Base-by-base conservation (phyloP, 208 protist species). In the Acanthamoeba triangularis region DNA sequence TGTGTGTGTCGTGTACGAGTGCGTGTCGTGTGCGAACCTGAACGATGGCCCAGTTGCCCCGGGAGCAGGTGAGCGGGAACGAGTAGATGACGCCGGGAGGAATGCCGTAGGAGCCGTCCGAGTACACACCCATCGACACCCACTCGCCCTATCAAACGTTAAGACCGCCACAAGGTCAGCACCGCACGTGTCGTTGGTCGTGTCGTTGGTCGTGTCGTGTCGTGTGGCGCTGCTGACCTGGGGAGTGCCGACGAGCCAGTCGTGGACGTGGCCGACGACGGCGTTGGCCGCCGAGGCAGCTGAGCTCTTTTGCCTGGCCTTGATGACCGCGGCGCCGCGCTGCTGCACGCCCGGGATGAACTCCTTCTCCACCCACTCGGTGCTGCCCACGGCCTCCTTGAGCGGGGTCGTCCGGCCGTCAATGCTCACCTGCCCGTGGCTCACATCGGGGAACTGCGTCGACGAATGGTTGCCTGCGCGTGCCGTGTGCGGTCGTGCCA, bases 391-490 rank as follows among this genome's bases (percentile, higher is more conserved):
- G 13, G 93, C 97, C 33, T 97, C 95, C 11, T 76, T 94, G 30
- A 98, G 97, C 16, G 97, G 96, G 59, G 95, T 84, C 35, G 97
- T 96, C 33, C 33, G n/a, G 30, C 76, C 93, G 30, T 52, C 87
- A 16, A 94, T 59, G 35, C 63, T 20, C 59, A 99, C 96, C 25
- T 84, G 96, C 28, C 98, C 99, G 93, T 97, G 98, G 85, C 96
- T 97, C 3, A 99, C 95, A 96, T 99, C 98, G 20, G 99, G 99
- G 80, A 99, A 98, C 88, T 99, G 98, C 16, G 98, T 99, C 11
- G 96, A 80, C 90, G 97, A 99, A 97, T 99, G 99, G 96, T 99
- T 99, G 95, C 99, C 99, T 99, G 99, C 99, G 16, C 28, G 33
- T 67, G 54, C 33, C 11, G 41, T 13, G 30, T 78, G 25, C 11